These are phyloP conservation scores for Aspergillus transmontanensis DNA, from an alignment of 2,329 filamentous ascomycete species.

Conservation along the genomic window DNA sequence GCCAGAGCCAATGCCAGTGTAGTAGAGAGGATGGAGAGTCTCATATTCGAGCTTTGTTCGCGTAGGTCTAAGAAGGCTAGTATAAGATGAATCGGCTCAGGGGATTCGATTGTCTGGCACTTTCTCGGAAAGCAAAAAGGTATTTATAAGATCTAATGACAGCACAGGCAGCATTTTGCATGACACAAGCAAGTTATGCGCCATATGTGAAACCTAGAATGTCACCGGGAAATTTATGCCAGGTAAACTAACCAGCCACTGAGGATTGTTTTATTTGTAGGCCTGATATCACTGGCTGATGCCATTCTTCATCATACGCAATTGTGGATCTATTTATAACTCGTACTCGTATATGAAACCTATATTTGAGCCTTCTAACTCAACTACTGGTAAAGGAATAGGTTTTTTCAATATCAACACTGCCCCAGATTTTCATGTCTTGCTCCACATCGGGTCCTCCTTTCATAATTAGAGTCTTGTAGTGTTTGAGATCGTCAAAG, in stretches of 20 bases:
- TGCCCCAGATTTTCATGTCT: background rate
- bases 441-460: background rate
- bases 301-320: background rate
- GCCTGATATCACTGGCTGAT: background rate
- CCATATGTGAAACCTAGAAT: background rate
- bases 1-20: background rate
- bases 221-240: background rate
- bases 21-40: background rate
- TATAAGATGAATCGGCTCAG: background rate
- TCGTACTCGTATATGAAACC: background rate
- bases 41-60: background rate
- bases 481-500: background rate
- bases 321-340: background rate
- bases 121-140: background rate
- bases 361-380: background rate
- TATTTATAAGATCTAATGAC: background rate
- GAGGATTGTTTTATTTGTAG: background rate
- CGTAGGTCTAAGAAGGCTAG: background rate
- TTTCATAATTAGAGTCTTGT: background rate
- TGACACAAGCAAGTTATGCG: background rate
- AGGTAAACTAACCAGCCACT: background rate
- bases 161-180: background rate
- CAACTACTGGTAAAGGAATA: background rate
- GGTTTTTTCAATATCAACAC: background rate
- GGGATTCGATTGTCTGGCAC: background rate